phyloP scores from a whole-genome alignment of 495 filamentous ascomycete genomes.

The Tuber melanosporum region DNA sequence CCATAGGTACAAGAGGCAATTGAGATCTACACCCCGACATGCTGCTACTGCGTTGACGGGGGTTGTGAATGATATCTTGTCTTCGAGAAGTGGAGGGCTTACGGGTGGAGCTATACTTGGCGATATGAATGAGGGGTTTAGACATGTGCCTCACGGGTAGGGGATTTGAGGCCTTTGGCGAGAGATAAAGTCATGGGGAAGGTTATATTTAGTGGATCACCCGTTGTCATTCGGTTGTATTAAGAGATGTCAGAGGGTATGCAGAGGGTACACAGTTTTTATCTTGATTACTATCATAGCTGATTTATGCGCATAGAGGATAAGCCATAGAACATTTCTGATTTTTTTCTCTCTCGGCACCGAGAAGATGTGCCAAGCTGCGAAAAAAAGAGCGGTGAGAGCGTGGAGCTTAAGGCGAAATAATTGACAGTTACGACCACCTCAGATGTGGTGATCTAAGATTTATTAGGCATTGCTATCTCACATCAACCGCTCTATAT shows the following conservation, averaged over 20 bases:
- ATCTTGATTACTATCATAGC: not conserved
- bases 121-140: conserved; percentile 1
- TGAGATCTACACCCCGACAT: not conserved
- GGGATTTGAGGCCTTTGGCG: not conserved
- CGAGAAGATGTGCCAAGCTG: not conserved
- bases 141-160: not conserved
- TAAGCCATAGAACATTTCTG: not conserved
- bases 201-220: not conserved
- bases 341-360: not conserved
- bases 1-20: not conserved
- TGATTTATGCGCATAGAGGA: not conserved
- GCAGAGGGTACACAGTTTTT: not conserved
- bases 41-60: not conserved
- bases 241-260: not conserved
- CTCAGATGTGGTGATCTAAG: not conserved
- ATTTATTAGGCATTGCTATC: not conserved
- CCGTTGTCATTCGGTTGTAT: not conserved
- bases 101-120: not conserved
- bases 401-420: not conserved
- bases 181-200: not conserved
- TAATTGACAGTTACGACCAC: not conserved
- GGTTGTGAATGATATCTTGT: conserved; percentile 1
- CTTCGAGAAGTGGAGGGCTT: not conserved
- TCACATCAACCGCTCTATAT: not conserved
- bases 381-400: not conserved